Base-by-base conservation (phyloP, 1,139 yeast genomes). In the Suhomyces guaymorum region DNA sequence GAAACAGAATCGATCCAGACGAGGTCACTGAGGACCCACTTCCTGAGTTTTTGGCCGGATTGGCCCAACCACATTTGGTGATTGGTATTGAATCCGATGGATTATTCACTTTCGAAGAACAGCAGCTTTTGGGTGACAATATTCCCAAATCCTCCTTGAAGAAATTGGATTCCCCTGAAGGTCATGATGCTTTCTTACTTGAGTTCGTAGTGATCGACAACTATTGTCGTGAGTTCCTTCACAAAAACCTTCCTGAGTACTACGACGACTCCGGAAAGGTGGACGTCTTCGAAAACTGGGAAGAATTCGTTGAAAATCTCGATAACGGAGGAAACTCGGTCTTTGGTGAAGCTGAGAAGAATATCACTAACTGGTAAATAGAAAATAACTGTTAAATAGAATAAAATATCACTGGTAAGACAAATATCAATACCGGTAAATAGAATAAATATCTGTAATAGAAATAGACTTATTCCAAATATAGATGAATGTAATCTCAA, bases 11-110 rank as follows among this genome's bases (percentile, higher is more conserved):
- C 1, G 44, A 44, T 13, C 32, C 49, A 1, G 52, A 52, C 2
- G 51, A 44, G 19, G 30, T 41, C 6, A 38, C 46, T n/a, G 63
- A 54, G 24, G 82, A 78, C 39, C 47, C 73, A 4, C 58, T 70
- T 29, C 73, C 73, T 3, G 54, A 41, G 3, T 65, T 53, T 41
- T 65, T 92, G 39, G 59, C 64, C 4, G 65, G 77, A 7, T 70
- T 92, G 39, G 54, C 59, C 28, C 86, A 80, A 51, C 97, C 96
- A 0, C 80, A 90, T 19, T 66, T 92, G 42, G 75, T 92, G 4
- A 82, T 92, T 40, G 98, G 98, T 5, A 86, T 92, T 39, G 79
- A 81, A 37, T 85, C 96, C 0, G 98, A 92, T 60, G 97, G 97
- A 0, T 69, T 92, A 14, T 92, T 92, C 64, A 90, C 98, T 0